Base-by-base conservation (phyloP, 108 stramenopile species). In the Skeletonema potamos region DNA sequence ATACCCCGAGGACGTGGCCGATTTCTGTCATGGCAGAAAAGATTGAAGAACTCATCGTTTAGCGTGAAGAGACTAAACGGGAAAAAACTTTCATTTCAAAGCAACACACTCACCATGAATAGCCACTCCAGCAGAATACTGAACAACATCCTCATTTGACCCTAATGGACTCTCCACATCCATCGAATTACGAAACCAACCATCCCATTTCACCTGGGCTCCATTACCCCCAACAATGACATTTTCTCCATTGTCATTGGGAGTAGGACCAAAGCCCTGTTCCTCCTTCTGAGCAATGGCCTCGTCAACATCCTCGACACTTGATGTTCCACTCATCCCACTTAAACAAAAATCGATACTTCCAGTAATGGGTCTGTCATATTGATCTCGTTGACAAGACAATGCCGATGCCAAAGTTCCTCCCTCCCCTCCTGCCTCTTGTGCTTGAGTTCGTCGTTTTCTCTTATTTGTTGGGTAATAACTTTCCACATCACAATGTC, bases 1-100 rank as follows among this genome's bases (percentile, higher is more conserved):
- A 66, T 30, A 86, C 46, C 4, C 82, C 86, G 10, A 86, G 72
- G 11, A 82, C 83, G 41, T 86, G 86, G 4, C 73, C 81, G 10
- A 86, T 70, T 66, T 86, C 85, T 73, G 24, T 37, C 7, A 27
- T 0, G 20, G 4, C 33, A 59, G 18, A 33, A 33, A 33, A n/a
- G 17, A 59, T 59, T 59, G 61, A 2, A 4, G 0, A 37, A 68
- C 20, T 18, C 15, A 17, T 51, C 6, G 6, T 6, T 24, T 39
- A 3, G 1, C 34, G 39, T 39, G 7, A 41, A n/a, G n/a, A n/a
- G n/a, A n/a, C n/a, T n/a, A n/a, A 41, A 15, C 39, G n/a, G n/a
- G 39, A n/a, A n/a, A n/a, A 2, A 41, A 15, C n/a, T n/a, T 15
- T 41, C 39, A n/a, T n/a, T n/a, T n/a, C 39, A 15, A 37, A 10